phyloP scores from a whole-genome alignment of 2,329 filamentous ascomycete species.

The Cladosporium phlei region DNA sequence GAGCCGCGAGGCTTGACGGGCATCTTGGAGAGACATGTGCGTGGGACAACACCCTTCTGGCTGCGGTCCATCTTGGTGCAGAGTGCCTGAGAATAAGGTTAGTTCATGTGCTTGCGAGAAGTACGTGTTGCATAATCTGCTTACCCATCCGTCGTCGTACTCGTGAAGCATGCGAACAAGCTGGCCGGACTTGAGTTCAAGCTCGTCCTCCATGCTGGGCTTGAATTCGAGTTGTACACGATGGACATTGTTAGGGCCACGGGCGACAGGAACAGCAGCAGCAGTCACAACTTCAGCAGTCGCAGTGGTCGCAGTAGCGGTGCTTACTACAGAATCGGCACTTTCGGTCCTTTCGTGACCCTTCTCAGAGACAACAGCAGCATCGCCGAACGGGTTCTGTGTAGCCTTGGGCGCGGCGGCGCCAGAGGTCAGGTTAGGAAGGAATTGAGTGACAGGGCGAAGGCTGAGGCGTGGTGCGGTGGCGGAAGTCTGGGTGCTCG shows the following conservation, averaged over 20 bases:
- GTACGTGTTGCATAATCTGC: constrained; percentile 39
- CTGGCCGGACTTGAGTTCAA: constrained; percentile 74
- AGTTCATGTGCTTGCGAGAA: constrained; percentile 1
- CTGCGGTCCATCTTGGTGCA: constrained; percentile 87
- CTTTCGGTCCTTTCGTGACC: constrained; percentile 18
- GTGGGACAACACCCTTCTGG: constrained; percentile 85
- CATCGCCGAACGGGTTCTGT: constrained; percentile 36
- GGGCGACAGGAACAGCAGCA: constrained; percentile 39
- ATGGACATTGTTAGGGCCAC: constrained; percentile 62
- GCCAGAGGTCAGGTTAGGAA: constrained; percentile 56
- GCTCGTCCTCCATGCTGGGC: constrained; percentile 87
- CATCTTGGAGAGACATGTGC: constrained; percentile 86
- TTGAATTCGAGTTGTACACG: constrained; percentile 92
- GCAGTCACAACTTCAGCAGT: constrained; percentile 29
- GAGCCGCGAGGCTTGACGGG: constrained; percentile 80
- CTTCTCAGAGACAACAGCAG: constrained; percentile 25
- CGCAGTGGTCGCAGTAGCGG: constrained; percentile 18
- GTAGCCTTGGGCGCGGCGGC: constrained; percentile 33
- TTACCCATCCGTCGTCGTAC: constrained; percentile 97
- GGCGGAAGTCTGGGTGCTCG: constrained; percentile 43
- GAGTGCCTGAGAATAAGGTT: constrained; percentile 58
- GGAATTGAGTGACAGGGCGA: constrained; percentile 77
- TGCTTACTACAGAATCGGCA: constrained; percentile 14
- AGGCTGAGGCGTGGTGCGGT: constrained; percentile 77
- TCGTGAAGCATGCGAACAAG: constrained; percentile 87